These are phyloP conservation scores for Saccharomycopsis fibuligera DNA, from an alignment of 805 yeast genomes.

Conservation along the genomic window DNA sequence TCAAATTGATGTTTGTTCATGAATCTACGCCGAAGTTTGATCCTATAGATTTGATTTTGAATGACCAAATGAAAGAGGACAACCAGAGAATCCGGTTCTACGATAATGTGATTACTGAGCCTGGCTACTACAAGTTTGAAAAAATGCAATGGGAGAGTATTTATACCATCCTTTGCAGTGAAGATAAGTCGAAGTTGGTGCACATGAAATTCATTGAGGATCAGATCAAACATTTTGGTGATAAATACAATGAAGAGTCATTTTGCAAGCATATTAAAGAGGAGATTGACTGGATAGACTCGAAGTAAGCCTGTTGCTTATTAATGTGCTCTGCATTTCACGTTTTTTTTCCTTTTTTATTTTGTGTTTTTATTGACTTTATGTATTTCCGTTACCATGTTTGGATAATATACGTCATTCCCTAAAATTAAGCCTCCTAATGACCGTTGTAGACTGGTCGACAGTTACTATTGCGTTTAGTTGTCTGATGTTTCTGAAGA, in stretches of 20 bases:
- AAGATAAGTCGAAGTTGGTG: slow-evolving; percentile 8
- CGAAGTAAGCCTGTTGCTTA: too few relatives aligned
- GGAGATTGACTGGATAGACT: slow-evolving; percentile 15
- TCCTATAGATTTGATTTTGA: slow-evolving; percentile 16
- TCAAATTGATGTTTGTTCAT: slow-evolving; percentile 17
- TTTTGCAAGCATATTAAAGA: slow-evolving; percentile 15
- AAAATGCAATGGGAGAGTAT: slow-evolving; percentile 20
- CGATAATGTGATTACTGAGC: slow-evolving; percentile 16
- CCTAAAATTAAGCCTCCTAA: too few relatives aligned
- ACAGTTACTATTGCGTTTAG: too few relatives aligned
- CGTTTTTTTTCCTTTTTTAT: too few relatives aligned
- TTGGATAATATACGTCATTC: too few relatives aligned
- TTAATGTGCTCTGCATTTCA: too few relatives aligned
- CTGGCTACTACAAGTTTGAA: slow-evolving; percentile 18
- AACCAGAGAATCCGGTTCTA: slow-evolving; percentile 15
- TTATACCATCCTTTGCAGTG: slow-evolving; percentile 14
- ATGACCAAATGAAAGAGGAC: slow-evolving; percentile 14
- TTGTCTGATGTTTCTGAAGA: too few relatives aligned
- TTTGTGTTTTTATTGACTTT: too few relatives aligned
- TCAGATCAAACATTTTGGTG: slow-evolving; percentile 11
- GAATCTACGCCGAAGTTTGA: slow-evolving; percentile 20
- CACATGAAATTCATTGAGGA: slow-evolving; percentile 15
- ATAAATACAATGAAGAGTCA: slow-evolving; percentile 5
- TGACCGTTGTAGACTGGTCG: too few relatives aligned
- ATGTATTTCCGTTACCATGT: too few relatives aligned